phyloP scores from a whole-genome alignment of 805 yeast species.

The Teunomyces gatunensis region DNA sequence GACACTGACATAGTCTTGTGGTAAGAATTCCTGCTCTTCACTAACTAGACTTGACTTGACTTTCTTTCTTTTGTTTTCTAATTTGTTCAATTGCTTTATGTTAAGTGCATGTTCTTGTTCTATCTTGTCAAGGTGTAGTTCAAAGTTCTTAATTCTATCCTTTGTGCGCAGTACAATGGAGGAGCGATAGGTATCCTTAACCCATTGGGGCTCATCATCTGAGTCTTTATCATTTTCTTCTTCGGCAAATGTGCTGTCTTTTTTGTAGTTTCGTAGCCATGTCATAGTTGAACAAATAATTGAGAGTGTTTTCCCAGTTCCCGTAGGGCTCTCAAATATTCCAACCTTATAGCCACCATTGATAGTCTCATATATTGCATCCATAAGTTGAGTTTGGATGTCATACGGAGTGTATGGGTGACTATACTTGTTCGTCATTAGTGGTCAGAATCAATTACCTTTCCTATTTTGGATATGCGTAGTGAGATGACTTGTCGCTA shows the following conservation, averaged over 20 bases:
- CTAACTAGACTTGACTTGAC: slow-evolving; percentile 3
- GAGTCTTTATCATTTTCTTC: slow-evolving; percentile 19
- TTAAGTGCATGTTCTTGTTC: slow-evolving; percentile 20
- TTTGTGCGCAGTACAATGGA: slow-evolving; percentile 29
- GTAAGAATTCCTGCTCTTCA: slow-evolving; percentile 20
- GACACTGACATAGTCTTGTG: slow-evolving; percentile 38
- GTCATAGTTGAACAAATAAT: slow-evolving; percentile 81
- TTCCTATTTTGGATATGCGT: slow-evolving; percentile 4
- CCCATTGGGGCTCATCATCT: slow-evolving; percentile 73
- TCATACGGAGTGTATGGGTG: slow-evolving; percentile 84
- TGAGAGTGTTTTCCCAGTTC: slow-evolving; percentile 89
- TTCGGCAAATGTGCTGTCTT: slow-evolving; percentile 9
- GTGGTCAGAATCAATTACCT: not conserved
- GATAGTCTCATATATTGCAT: slow-evolving; percentile 63
- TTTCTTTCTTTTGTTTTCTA: slow-evolving; percentile 9
- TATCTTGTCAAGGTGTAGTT: slow-evolving; percentile 36
- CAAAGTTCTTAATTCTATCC: slow-evolving; percentile 35
- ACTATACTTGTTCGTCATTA: slow-evolving; percentile 32
- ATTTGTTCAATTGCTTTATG: slow-evolving; percentile 11
- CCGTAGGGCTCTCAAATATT: slow-evolving; percentile 90
- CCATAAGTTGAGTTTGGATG: slow-evolving; percentile 78
- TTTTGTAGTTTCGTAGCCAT: slow-evolving; percentile 65
- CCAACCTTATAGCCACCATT: slow-evolving; percentile 60
- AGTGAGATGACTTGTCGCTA: not conserved
- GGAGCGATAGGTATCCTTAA: slow-evolving; percentile 36